Percentiles rank a stretch among this genome's conserved stretches.
Conservation (phyloP, 441 rosid species). For the Croton laevigatus region DNA sequence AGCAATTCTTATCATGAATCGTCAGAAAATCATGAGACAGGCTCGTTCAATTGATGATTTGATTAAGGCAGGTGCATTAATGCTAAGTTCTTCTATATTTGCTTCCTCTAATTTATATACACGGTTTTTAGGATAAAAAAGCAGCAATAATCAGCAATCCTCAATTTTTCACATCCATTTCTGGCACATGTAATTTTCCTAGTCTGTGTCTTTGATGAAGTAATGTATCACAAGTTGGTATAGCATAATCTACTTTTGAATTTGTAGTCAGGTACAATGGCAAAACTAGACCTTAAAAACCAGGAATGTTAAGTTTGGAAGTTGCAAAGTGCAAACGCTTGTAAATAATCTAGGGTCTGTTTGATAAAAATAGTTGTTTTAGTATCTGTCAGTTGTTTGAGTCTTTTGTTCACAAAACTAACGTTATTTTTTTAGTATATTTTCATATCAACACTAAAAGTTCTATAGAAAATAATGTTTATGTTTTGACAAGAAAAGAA, state of each 20-base stretch:
- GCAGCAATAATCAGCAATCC: neutral
- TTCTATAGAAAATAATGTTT: too few relatives aligned
- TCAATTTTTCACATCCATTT: neutral
- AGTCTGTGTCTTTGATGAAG: neutral
- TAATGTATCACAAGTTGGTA: neutral
- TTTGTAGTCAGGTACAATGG: too few relatives aligned
- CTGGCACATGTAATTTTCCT: neutral
- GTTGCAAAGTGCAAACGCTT: too few relatives aligned
- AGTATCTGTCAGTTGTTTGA: too few relatives aligned
- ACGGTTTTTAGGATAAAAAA: neutral
- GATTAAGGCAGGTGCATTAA: slow-evolving; percentile 66
- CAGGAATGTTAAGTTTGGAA: too few relatives aligned
- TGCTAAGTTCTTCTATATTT: slow-evolving; percentile 9
- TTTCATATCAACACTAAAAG: too few relatives aligned
- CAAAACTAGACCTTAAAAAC: too few relatives aligned
- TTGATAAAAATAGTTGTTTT: too few relatives aligned
- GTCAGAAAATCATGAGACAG: slow-evolving; percentile 79
- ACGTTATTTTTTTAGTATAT: too few relatives aligned
- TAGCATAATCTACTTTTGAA: too few relatives aligned
- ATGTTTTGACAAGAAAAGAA: slow-evolving; percentile 15
- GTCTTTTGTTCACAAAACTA: too few relatives aligned
- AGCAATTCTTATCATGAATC: slow-evolving; percentile 81
- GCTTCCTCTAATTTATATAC: slow-evolving; percentile 9
- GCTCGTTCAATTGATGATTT: slow-evolving; percentile 84
- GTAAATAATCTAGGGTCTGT: too few relatives aligned